Evolutionary conservation across 1,139 yeast genomes (phyloP).

Genomic region (Geotrichum europaeum): DNA sequence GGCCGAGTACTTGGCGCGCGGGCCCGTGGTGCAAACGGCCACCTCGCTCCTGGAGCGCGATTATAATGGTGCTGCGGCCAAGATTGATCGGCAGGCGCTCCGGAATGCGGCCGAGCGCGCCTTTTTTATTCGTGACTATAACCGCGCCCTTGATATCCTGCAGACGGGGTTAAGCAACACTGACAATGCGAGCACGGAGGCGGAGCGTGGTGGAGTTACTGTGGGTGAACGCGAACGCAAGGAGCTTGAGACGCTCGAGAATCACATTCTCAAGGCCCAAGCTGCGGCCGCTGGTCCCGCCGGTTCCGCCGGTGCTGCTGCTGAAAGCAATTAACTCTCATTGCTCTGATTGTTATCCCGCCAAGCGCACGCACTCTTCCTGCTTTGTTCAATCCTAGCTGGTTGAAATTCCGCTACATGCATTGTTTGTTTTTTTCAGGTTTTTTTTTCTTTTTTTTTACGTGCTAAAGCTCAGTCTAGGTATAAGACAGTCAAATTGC

Average conservation of each 20-base stretch:
- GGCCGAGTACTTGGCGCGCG: constrained; percentile 25
- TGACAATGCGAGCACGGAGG: not conserved
- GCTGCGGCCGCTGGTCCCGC: not conserved
- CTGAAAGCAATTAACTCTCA: not conserved
- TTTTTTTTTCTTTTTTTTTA: not conserved
- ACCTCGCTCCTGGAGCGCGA: constrained; percentile 21
- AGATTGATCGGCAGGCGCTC: constrained; percentile 29
- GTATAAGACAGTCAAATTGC: not conserved
- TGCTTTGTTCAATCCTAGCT: not conserved
- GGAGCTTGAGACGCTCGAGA: not conserved
- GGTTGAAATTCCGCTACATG: not conserved
- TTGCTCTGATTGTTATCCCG: not conserved
- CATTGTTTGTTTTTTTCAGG: not conserved
- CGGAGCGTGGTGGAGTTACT: not conserved
- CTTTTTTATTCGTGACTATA: constrained; percentile 30
- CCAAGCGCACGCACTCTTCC: not conserved
- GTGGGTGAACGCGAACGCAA: constrained; percentile 1
- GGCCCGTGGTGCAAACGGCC: constrained; percentile 25
- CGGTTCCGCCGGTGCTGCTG: not conserved
- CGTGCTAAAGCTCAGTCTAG: not conserved
- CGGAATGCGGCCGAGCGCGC: constrained; percentile 35
- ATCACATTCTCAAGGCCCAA: not conserved
- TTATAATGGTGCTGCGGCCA: constrained; percentile 20
- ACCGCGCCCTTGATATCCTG: constrained; percentile 26
- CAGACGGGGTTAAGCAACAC: not conserved